These are phyloP conservation scores for Sugiyamaella neomexicana DNA, from an alignment of 1,139 yeast genomes.

Conservation along the genomic window DNA sequence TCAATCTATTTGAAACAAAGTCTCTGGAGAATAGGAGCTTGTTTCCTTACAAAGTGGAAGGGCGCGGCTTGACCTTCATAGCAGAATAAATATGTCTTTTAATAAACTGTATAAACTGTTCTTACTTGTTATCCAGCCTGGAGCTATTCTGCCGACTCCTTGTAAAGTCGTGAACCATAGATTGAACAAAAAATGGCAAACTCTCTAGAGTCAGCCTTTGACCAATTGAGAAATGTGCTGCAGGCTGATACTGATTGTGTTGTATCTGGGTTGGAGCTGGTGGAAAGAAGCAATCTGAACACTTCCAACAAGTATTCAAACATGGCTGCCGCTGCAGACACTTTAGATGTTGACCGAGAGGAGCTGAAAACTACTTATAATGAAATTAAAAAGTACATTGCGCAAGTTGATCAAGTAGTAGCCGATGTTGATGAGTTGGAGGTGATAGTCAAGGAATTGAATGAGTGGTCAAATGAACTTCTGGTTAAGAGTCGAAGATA, in stretches of 20 bases:
- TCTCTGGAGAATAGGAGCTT: too few relatives aligned
- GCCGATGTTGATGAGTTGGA: conserved; percentile 49
- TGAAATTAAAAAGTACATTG: conserved; percentile 40
- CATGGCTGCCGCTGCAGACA: conserved; percentile 35
- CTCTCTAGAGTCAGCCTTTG: conserved; percentile 23
- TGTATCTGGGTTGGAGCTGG: conserved; percentile 36
- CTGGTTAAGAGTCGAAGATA: conserved; percentile 44
- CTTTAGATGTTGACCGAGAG: conserved; percentile 31
- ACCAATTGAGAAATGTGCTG: conserved; percentile 29
- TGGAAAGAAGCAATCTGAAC: conserved; percentile 39
- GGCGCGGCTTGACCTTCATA: too few relatives aligned
- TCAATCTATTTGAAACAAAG: too few relatives aligned
- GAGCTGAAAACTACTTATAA: conserved; percentile 19
- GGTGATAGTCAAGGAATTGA: conserved; percentile 53
- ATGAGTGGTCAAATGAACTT: conserved; percentile 58
- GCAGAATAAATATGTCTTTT: too few relatives aligned
- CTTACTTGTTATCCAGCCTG: too few relatives aligned
- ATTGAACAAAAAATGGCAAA: conserved; percentile 3
- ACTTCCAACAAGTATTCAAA: conserved; percentile 35
- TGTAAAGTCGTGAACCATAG: too few relatives aligned
- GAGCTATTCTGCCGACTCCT: too few relatives aligned
- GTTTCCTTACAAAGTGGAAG: too few relatives aligned
- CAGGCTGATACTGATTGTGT: conserved; percentile 41
- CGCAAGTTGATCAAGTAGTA: conserved; percentile 48
- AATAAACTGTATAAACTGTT: too few relatives aligned